Base-by-base conservation (phyloP, 2,329 filamentous ascomycete species). In the Thermoascus crustaceus region DNA sequence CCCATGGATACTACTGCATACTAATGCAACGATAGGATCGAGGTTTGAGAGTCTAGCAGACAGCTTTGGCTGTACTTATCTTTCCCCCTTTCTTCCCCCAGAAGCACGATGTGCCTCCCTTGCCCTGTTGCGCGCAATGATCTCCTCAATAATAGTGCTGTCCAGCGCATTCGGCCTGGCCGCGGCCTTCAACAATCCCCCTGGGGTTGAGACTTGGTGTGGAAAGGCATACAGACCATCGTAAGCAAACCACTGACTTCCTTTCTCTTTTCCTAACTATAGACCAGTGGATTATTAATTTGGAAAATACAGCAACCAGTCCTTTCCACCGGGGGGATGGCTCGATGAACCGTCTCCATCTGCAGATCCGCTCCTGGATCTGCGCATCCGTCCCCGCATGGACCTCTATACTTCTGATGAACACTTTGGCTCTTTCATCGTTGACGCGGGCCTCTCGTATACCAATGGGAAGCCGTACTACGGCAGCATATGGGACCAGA, bases 271-370 rank as follows among this genome's bases (percentile, higher is more conserved):
- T 29, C 26, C 26, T n/a, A n/a, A n/a, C 26, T 18, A 47, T 32
- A 7, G 14, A 33, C 9, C n/a, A 9, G 7, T 11, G 20, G 7
- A 25, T 38, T 19, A 8, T 26, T 18, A 11, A 20, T 26, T 21
- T 16, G n/a, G 17, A 17, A 30, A 16, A 2, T 19, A 3, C 26
- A 69, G 68, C 31, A 64, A 68, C 38, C 56, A 61, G 3, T 63
- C 67, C 1, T 63, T 68, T 42, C 52, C 71, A 41, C 71, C 69
- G 0, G 68, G 67, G 21, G 71, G 71, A 13, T 57, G 59, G 48
- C 57, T 73, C 4, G 43, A 58, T 5, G 54, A 60, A 20, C 69
- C 71, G 7, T 22, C 40, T 5, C 42, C 38, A 14, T 62, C 63
- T 13, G 30, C 48, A 3, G 46, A 45, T n/a, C 57, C 59, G 4